These are phyloP conservation scores for Boletus sp. DNA, from an alignment of 768 basidiomycete genomes.

Conservation along the genomic window DNA sequence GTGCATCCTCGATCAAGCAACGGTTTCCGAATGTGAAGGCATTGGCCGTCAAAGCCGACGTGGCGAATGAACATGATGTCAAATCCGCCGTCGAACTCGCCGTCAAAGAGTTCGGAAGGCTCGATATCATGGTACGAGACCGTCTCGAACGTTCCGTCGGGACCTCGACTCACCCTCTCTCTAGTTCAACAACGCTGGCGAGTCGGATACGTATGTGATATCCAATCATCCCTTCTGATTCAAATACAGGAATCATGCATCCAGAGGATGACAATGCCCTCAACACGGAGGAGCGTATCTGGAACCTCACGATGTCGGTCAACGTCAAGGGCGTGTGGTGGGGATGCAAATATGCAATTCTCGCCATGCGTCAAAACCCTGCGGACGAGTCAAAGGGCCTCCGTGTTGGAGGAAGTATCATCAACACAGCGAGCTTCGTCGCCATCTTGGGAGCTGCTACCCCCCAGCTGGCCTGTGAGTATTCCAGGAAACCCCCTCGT, in stretches of 20 bases:
- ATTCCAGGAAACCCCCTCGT: not conserved
- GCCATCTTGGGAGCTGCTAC: constrained; percentile 95
- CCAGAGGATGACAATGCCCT: constrained; percentile 90
- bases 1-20: constrained; percentile 56
- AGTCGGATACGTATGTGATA: constrained; percentile 9
- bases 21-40: constrained; percentile 69
- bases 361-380: constrained; percentile 93
- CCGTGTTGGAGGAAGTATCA: constrained; percentile 83
- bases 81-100: constrained; percentile 78
- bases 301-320: constrained; percentile 91
- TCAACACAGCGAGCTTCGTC: constrained; percentile 98
- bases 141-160: not conserved
- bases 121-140: constrained; percentile 84
- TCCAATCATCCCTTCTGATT: not conserved
- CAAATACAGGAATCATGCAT: constrained; percentile 88
- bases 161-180: constrained; percentile 1
- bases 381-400: constrained; percentile 79
- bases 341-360: constrained; percentile 97
- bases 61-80: constrained; percentile 83
- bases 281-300: constrained; percentile 95
- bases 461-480: constrained; percentile 90
- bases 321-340: constrained; percentile 99
- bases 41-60: constrained; percentile 75
- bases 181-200: constrained; percentile 93
- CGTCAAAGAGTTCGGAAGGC: constrained; percentile 81